These are phyloP conservation scores for Venturia nashicola DNA, from an alignment of 2,329 filamentous ascomycete species.

Conservation along the genomic window DNA sequence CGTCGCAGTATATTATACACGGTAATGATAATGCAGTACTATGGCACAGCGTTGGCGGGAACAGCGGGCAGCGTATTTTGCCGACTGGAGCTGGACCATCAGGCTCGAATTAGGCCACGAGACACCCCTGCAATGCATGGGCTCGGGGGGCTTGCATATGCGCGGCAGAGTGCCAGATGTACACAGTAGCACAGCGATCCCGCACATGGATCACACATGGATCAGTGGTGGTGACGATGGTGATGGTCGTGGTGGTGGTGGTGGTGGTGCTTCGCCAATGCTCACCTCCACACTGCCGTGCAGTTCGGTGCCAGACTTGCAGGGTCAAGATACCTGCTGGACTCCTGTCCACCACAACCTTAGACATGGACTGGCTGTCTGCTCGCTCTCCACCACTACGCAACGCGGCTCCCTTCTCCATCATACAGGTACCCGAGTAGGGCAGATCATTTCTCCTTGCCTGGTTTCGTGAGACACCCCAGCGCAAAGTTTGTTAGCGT, in stretches of 20 bases:
- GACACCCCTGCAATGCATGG: not conserved
- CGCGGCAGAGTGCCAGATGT: not conserved
- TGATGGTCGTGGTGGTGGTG: not conserved
- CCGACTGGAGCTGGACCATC: not conserved
- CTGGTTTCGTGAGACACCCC: not conserved
- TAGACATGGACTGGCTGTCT: not conserved
- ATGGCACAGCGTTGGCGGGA: not conserved
- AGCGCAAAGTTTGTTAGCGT: not conserved
- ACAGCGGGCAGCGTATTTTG: not conserved
- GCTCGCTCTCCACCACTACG: not conserved
- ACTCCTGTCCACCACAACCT: not conserved
- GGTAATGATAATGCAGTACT: too few relatives aligned
- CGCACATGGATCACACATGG: not conserved
- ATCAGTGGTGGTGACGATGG: not conserved
- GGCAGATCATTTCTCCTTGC: not conserved
- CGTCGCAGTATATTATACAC: too few relatives aligned
- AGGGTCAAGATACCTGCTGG: not conserved
- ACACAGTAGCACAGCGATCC: not conserved
- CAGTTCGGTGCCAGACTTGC: not conserved
- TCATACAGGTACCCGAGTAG: conserved; percentile 1
- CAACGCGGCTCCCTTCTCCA: not conserved
- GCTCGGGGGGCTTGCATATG: conserved; percentile 2
- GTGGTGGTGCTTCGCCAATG: not conserved
- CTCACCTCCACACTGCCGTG: not conserved
- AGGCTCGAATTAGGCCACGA: not conserved